These are phyloP conservation scores for Eucalyptus sp. DNA, from an alignment of 345 rosid genomes.

Conservation along the genomic window DNA sequence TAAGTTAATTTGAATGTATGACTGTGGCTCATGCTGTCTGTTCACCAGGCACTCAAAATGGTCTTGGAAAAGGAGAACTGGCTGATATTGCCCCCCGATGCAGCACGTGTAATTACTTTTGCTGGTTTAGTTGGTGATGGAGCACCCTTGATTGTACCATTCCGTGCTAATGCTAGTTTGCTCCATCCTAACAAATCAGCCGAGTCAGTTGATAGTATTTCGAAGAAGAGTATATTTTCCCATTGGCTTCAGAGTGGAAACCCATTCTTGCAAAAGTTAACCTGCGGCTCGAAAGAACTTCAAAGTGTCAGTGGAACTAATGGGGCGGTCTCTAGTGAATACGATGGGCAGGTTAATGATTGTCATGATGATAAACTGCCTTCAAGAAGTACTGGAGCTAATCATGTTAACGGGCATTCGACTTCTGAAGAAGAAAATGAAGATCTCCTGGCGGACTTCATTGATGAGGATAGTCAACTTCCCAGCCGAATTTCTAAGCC, in stretches of 20 bases:
- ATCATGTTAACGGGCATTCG: conserved; percentile 41
- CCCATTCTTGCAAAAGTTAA: conserved; percentile 63
- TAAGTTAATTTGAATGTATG: not conserved
- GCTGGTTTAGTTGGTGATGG: conserved; percentile 97
- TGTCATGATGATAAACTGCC: conserved; percentile 24
- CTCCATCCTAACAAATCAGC: conserved; percentile 33
- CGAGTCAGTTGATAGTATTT: conserved; percentile 17
- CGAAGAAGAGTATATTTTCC: conserved; percentile 62
- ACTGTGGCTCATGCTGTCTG: not conserved
- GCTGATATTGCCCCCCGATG: conserved; percentile 66
- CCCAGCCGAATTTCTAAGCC: conserved; percentile 79
- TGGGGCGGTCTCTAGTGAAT: conserved; percentile 34
- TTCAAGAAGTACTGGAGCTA: conserved; percentile 16
- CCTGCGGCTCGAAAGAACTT: conserved; percentile 22
- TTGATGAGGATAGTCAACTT: conserved; percentile 98
- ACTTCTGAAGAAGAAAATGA: conserved; percentile 86
- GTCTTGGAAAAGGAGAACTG: conserved; percentile 96
- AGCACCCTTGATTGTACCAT: conserved; percentile 63
- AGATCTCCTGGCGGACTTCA: conserved; percentile 93
- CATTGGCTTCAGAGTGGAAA: conserved; percentile 75
- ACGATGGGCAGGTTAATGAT: conserved; percentile 22
- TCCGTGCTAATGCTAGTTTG: conserved; percentile 31
- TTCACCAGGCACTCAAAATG: conserved; percentile 87
- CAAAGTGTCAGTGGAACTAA: conserved; percentile 26
- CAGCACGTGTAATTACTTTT: conserved; percentile 61